These are phyloP conservation scores for Lycium barbarum DNA, from an alignment of 257 asterid species.

Conservation along the genomic window DNA sequence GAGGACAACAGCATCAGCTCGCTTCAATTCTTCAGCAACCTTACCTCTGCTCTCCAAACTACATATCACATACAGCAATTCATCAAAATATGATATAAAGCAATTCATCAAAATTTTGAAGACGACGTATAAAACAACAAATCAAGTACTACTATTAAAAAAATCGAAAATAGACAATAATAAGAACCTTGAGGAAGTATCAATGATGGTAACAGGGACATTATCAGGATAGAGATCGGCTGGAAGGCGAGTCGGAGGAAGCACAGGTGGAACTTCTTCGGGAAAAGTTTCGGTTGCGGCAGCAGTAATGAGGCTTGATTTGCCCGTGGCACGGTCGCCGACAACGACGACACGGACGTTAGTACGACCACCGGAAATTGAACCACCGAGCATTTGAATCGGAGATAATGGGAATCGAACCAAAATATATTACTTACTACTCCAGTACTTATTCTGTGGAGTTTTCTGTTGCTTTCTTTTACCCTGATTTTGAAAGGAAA, in stretches of 20 bases:
- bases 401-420: neutral
- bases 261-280: constrained; percentile 82
- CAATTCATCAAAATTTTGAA: too few relatives aligned
- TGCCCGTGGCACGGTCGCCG: constrained; percentile 96
- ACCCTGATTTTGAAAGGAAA: neutral
- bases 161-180: neutral
- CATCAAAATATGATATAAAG: neutral
- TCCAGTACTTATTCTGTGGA: neutral
- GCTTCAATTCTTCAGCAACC: constrained; percentile 96
- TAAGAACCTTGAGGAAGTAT: constrained; percentile 87
- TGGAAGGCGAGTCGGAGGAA: constrained; percentile 94
- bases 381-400: constrained; percentile 58
- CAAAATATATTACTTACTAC: neutral
- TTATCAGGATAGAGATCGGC: constrained; percentile 91
- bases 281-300: constrained; percentile 88
- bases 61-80: constrained; percentile 27
- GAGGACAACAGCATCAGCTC: constrained; percentile 91
- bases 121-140: neutral
- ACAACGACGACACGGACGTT: constrained; percentile 86
- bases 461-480: constrained; percentile 27
- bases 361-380: constrained; percentile 63
- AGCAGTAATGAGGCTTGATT: constrained; percentile 91
- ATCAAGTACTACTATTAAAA: neutral
- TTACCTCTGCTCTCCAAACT: constrained; percentile 93
- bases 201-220: constrained; percentile 81